These are phyloP conservation scores for Microsporum audouinii DNA, from an alignment of 2,329 filamentous ascomycete species.

Conservation along the genomic window DNA sequence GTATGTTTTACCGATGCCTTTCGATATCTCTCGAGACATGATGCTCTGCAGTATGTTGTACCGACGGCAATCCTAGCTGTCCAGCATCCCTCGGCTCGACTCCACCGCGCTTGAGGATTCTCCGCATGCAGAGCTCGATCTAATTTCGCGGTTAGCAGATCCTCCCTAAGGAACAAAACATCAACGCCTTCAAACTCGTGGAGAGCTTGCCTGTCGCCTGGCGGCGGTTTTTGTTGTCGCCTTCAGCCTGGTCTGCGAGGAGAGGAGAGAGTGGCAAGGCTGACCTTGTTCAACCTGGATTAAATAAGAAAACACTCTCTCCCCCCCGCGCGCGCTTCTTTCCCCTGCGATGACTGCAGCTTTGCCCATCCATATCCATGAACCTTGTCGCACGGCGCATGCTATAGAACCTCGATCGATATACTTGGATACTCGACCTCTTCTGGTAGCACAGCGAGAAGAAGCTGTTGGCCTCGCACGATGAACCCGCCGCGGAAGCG, in stretches of 20 bases:
- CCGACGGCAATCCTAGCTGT: background rate
- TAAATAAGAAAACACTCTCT: background rate
- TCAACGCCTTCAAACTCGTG: background rate
- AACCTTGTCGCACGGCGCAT: constrained; percentile 1
- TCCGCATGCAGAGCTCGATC: background rate
- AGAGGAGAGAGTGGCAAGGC: background rate
- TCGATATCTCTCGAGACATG: background rate
- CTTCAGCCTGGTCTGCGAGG: background rate
- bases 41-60: background rate
- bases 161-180: background rate
- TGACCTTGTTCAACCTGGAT: background rate
- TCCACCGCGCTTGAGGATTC: constrained; percentile 4
- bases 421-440: background rate
- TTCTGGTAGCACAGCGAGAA: background rate
- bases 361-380: constrained; percentile 1
- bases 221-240: background rate
- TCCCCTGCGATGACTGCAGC: constrained; percentile 1
- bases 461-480: background rate
- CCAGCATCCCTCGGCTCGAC: background rate
- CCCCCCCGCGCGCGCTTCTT: background rate
- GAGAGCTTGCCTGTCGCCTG: background rate
- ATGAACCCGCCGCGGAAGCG: constrained; percentile 11
- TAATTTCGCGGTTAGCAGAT: background rate
- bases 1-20: background rate
- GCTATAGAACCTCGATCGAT: background rate